Conservation (phyloP, 2,329 filamentous ascomycete genomes). For the Simplicillium aogashimaense region DNA sequence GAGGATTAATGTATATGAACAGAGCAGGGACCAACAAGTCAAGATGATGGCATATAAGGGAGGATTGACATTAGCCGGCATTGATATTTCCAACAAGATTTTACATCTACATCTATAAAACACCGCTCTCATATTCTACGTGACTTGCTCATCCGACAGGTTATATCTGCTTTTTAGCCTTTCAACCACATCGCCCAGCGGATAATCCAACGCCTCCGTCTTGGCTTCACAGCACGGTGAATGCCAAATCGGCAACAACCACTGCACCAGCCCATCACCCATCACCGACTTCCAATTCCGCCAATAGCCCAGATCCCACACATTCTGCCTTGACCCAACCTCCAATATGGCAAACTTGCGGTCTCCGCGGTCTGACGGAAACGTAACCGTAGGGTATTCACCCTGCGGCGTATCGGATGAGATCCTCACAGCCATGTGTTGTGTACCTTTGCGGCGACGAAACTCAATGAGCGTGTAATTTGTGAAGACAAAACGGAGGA, state of each 20-base stretch:
- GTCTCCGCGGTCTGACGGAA: slow-evolving; percentile 33
- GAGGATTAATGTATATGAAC: background rate
- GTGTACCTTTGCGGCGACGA: slow-evolving; percentile 51
- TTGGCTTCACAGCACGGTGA: slow-evolving; percentile 56
- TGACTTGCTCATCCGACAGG: too few relatives aligned
- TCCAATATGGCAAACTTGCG: slow-evolving; percentile 68
- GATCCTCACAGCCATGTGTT: slow-evolving; percentile 66
- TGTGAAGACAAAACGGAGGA: slow-evolving; percentile 55
- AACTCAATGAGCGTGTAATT: slow-evolving; percentile 84
- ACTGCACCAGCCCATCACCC: slow-evolving; percentile 62
- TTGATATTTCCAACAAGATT: too few relatives aligned
- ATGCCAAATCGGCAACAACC: slow-evolving; percentile 66
- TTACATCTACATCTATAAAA: too few relatives aligned
- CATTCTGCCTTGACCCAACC: slow-evolving; percentile 67
- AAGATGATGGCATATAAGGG: too few relatives aligned
- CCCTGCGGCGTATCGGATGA: slow-evolving; percentile 35
- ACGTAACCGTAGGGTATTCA: slow-evolving; percentile 43
- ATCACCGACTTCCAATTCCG: slow-evolving; percentile 73
- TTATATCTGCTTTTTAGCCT: too few relatives aligned
- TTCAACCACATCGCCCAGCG: too few relatives aligned
- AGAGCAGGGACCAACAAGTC: too few relatives aligned
- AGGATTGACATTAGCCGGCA: too few relatives aligned
- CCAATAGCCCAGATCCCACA: slow-evolving; percentile 66
- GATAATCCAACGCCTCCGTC: too few relatives aligned
- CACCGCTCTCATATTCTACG: too few relatives aligned